Conservation (phyloP, 345 rosid genomes). For the Luvunga scandens region DNA sequence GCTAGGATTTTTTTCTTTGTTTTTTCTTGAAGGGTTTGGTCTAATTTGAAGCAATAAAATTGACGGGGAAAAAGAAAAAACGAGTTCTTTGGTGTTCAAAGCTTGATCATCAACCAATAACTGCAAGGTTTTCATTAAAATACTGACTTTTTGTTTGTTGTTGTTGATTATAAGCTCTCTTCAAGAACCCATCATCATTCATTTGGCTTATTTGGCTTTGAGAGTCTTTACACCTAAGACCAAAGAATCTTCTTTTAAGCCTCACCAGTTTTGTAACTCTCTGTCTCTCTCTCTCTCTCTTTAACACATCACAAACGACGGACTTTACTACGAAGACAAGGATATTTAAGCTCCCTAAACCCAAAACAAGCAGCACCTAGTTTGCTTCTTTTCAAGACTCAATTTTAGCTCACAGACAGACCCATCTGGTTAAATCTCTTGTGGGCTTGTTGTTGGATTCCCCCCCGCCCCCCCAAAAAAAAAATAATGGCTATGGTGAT, state of each 20-base stretch:
- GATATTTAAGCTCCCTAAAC: constrained; percentile 21
- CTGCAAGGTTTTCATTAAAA: background rate
- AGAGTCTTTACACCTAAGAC: background rate
- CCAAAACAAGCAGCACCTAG: constrained; percentile 11
- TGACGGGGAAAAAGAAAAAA: background rate
- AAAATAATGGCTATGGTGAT: constrained; percentile 60
- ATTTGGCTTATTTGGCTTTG: constrained; percentile 21
- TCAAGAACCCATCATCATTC: constrained; percentile 1
- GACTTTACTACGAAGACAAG: constrained; percentile 38
- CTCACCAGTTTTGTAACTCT: background rate
- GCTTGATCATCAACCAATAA: constrained; percentile 15
- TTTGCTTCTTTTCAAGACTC: background rate
- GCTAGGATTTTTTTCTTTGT: background rate
- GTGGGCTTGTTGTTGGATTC: constrained; percentile 14
- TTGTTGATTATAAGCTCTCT: constrained; percentile 1
- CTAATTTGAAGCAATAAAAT: too few relatives aligned
- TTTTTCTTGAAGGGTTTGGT: background rate
- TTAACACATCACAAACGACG: constrained; percentile 27
- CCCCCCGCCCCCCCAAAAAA: background rate
- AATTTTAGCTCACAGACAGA: background rate
- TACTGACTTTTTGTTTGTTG: background rate
- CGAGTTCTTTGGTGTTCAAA: background rate
- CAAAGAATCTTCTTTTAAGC: constrained; percentile 6
- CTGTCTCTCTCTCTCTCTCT: constrained; percentile 1
- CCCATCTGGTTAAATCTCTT: background rate